Evolutionary conservation across 202 grass and related monocot species (phyloP), one percentile per base, ranked within the genome.

Genomic region (Brachypodium distachyon): DNA sequence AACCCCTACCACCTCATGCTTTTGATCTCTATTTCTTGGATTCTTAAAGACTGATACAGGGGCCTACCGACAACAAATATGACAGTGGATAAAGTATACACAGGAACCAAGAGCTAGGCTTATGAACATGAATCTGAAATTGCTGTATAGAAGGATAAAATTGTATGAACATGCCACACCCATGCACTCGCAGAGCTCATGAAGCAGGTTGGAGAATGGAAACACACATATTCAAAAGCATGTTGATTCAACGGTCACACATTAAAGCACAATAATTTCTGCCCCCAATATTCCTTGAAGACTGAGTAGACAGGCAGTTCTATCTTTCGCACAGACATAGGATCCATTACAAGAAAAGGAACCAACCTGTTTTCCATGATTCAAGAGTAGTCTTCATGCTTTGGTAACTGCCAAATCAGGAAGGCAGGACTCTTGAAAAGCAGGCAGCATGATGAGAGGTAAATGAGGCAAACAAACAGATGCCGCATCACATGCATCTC

Each of bases 381-480:
- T 56, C 63, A 59, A 19, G 40, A 37, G 21, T 58, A 37, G 14
- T n/a, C 65, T 59, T 38, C 53, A 61, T 37, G 41, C 41, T 70
- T 16, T 50, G 28, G 46, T 56, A 37, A 49, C 12, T 73, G 52
- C 52, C 50, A 74, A 36, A 48, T 41, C 29, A 25, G 48, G 58
- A 39, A 46, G 56, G 47, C 66, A 44, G 60, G 16, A 72, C 65
- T 85, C 37, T 47, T 39, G 29, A 12, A 8, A 61, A 48, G 65
- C 57, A 61, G 59, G 41, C 61, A 44, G 34, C 50, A 68, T 50
- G 46, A 67, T 69, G 33, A 29, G 44, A 23, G 54, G 28, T n/a
- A 83, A 78, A 83, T 38, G 33, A 43, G 51, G 85, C 33, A 75
- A 69, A 39, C 28, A 37, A 41, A 37, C 61, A 59, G 39, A 67